Evolutionary conservation across 305 asterid species (phyloP).

Genomic region (Ilex paraguariensis): DNA sequence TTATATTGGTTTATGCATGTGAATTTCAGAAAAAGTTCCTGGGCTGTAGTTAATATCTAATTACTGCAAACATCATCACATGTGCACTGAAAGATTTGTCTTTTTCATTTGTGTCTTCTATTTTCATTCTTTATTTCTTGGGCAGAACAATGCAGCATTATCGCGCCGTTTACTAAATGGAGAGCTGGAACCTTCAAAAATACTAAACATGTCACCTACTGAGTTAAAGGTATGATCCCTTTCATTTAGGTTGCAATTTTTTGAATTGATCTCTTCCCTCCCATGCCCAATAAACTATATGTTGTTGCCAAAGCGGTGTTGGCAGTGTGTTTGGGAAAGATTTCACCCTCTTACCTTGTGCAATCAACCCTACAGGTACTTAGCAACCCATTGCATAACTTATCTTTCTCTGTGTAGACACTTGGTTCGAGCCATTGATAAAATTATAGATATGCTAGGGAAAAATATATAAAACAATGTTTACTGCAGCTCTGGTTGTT

Average conservation of each 20-base stretch:
- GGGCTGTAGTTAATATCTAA: background rate
- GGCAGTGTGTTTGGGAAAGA: too few relatives aligned
- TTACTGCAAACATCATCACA: background rate
- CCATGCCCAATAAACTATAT: too few relatives aligned
- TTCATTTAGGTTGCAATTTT: background rate
- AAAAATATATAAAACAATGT: too few relatives aligned
- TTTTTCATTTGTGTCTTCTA: background rate
- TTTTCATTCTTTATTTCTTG: slow-evolving; percentile 15
- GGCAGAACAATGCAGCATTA: slow-evolving; percentile 48
- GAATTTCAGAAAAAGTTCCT: background rate
- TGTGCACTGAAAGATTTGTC: background rate
- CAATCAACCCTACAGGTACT: too few relatives aligned
- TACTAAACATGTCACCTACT: slow-evolving; percentile 63
- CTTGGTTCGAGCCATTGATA: too few relatives aligned
- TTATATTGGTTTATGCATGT: too few relatives aligned
- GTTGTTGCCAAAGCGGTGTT: too few relatives aligned
- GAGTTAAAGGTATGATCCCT: slow-evolving; percentile 61
- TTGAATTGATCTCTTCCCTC: background rate
- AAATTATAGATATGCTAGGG: too few relatives aligned
- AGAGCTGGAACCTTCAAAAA: slow-evolving; percentile 77
- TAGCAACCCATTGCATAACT: too few relatives aligned
- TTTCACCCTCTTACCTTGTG: too few relatives aligned
- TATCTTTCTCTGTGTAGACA: too few relatives aligned
- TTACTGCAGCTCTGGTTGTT: too few relatives aligned
- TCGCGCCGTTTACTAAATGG: slow-evolving; percentile 65